Percentiles rank a stretch among this genome's conserved stretches.
These are phyloP conservation scores for Xanthoconium purpureum DNA, from an alignment of 768 basidiomycete genomes.

Conservation along the genomic window DNA sequence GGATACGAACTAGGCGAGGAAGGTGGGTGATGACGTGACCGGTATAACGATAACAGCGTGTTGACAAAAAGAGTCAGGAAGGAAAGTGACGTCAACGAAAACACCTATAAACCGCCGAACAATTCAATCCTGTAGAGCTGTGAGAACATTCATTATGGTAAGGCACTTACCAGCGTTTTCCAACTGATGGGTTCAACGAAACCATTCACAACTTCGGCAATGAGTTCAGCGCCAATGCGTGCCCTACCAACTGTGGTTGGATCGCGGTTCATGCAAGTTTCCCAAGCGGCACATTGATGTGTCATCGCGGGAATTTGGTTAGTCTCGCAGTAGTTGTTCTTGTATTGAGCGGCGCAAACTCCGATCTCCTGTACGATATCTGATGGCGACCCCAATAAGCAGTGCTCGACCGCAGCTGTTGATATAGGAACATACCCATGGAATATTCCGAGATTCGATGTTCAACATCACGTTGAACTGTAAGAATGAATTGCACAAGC, in stretches of 20 bases:
- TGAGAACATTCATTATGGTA: slow-evolving; percentile 10
- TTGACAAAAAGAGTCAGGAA: slow-evolving; percentile 82
- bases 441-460: slow-evolving; percentile 86
- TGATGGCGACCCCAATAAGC: slow-evolving; percentile 31
- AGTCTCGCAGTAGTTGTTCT: slow-evolving; percentile 74
- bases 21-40: slow-evolving; percentile 56
- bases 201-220: slow-evolving; percentile 93
- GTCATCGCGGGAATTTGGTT: slow-evolving; percentile 86
- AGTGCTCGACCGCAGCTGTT: slow-evolving; percentile 12
- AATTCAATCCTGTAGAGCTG: slow-evolving; percentile 19
- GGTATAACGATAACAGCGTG: slow-evolving; percentile 73
- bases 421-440: slow-evolving; percentile 53
- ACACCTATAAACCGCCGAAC: slow-evolving; percentile 43
- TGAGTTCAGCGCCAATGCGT: slow-evolving; percentile 87
- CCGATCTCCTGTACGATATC: slow-evolving; percentile 93
- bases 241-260: slow-evolving; percentile 86
- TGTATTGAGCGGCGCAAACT: slow-evolving; percentile 76
- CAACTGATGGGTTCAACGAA: slow-evolving; percentile 98
- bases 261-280: slow-evolving; percentile 93
- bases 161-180: slow-evolving; percentile 80
- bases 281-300: slow-evolving; percentile 84
- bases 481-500: slow-evolving; percentile 80
- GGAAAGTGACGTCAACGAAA: slow-evolving; percentile 70
- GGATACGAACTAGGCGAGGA: slow-evolving; percentile 39
- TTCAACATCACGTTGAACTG: slow-evolving; percentile 87